These are phyloP conservation scores for Croton laevigatus DNA, from an alignment of 441 rosid species.

Conservation along the genomic window DNA sequence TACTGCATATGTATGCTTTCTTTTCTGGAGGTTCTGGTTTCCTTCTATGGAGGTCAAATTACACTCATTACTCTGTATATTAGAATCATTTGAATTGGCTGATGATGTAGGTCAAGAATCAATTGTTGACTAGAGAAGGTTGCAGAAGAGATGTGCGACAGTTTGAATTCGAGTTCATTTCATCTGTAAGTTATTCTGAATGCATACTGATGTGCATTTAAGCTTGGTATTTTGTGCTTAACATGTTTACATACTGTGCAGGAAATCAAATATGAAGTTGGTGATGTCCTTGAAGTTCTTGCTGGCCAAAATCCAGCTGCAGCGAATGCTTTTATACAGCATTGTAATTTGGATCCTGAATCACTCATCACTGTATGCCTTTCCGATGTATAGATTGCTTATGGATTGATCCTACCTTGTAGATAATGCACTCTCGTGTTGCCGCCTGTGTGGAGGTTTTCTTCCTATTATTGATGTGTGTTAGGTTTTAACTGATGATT, in stretches of 20 bases:
- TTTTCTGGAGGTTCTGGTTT: background rate
- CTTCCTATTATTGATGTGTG: background rate
- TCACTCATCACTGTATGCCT: slow-evolving; percentile 66
- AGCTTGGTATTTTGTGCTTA: slow-evolving; percentile 14
- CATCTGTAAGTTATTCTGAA: slow-evolving; percentile 51
- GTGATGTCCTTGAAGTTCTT: slow-evolving; percentile 87
- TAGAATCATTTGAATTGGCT: slow-evolving; percentile 17
- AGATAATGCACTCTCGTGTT: background rate
- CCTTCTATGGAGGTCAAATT: background rate
- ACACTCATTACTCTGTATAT: background rate
- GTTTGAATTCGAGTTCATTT: slow-evolving; percentile 79
- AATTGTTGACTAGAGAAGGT: slow-evolving; percentile 54
- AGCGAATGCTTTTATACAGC: slow-evolving; percentile 66
- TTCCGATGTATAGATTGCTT: slow-evolving; percentile 8
- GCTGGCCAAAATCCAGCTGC: slow-evolving; percentile 68
- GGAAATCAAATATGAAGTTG: slow-evolving; percentile 65
- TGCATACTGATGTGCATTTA: background rate
- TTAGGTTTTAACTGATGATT: background rate
- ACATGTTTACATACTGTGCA: slow-evolving; percentile 24
- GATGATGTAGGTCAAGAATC: slow-evolving; percentile 53
- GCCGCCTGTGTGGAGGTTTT: background rate
- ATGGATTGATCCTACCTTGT: background rate
- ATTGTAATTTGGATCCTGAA: slow-evolving; percentile 77
- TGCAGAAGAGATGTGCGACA: slow-evolving; percentile 84
- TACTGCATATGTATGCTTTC: background rate